Conservation (phyloP, 179 eudicot species). For the Corrigiola litoralis region DNA sequence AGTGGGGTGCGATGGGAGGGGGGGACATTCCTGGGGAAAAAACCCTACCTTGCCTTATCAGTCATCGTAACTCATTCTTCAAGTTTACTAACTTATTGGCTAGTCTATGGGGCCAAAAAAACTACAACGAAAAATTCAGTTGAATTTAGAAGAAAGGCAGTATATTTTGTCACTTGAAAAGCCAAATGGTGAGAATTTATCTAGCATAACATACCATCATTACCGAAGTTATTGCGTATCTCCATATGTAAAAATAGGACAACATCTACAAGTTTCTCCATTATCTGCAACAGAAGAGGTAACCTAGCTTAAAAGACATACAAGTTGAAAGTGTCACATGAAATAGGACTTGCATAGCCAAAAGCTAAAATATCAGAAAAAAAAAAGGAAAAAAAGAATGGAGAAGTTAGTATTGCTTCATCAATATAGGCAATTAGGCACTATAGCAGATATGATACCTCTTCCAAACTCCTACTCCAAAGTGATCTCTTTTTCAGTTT, state of each 20-base stretch:
- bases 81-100: too few species aligned
- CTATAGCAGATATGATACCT: conserved; percentile 45
- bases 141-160: not conserved
- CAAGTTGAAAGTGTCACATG: not conserved
- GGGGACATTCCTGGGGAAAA: too few species aligned
- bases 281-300: conserved; percentile 43
- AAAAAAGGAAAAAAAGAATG: not conserved
- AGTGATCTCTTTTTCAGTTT: conserved; percentile 85
- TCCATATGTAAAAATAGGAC: conserved; percentile 74
- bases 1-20: too few species aligned
- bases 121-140: too few species aligned
- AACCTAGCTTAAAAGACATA: not conserved
- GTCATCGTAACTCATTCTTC: too few species aligned
- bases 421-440: not conserved
- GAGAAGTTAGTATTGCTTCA: not conserved
- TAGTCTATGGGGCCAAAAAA: too few species aligned
- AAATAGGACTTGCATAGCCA: not conserved
- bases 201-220: conserved; percentile 47
- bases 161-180: not conserved
- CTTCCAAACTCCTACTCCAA: conserved; percentile 93
- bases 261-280: conserved; percentile 93
- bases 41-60: too few species aligned
- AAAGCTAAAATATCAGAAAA: not conserved
- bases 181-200: conserved; percentile 1
- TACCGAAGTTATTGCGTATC: conserved; percentile 62